Base-by-base conservation (phyloP, 495 filamentous ascomycete genomes). In the Echria macrotheca region DNA sequence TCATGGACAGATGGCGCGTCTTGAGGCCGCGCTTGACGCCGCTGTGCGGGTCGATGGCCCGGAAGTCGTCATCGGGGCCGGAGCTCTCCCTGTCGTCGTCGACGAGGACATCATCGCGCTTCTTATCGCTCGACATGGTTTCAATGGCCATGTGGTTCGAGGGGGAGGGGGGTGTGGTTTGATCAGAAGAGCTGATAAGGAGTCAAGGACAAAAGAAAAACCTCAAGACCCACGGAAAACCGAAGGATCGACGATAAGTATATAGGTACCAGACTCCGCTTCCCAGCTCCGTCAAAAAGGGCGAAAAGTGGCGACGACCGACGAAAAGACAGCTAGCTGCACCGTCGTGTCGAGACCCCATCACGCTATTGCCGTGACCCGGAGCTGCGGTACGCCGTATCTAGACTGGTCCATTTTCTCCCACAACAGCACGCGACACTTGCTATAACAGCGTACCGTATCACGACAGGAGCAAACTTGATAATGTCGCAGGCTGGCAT, bases 1-100 rank as follows among this genome's bases (percentile, higher is more conserved):
- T 87, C 82, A 88, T 86, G 60, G 78, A 77, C 23, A 87, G 56
- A 61, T 88, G 84, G 35, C 84, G 71, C 22, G 78, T 82, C 69
- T 86, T 85, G 53, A 88, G 64, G 53, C 71, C 73, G 44, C 73
- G 71, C 62, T 69, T 73, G 51, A 77, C 72, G 11, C 73, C 73
- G 26, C 61, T 67, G 37, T 73, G 52, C 15, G 71, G 71, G 56
- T 76, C 72, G 40, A 74, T 73, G 22, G 56, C 58, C 22, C 47
- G 54, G 51, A 70, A 72, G 59, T 76, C 64, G 31, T 57, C 60
- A 8, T 39, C 51, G 25, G 50, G 41, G 12, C 42, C 43, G 6
- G 35, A 36, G n/a, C 25, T 19, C 15, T 44, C 41, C 9, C 25
- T 24, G 23, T 44, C 41, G n/a, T 18, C 23, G n/a, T 18, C 8